Evolutionary conservation across 2,329 filamentous ascomycete genomes (phyloP).

Genomic region (Paecilomyces sp.): DNA sequence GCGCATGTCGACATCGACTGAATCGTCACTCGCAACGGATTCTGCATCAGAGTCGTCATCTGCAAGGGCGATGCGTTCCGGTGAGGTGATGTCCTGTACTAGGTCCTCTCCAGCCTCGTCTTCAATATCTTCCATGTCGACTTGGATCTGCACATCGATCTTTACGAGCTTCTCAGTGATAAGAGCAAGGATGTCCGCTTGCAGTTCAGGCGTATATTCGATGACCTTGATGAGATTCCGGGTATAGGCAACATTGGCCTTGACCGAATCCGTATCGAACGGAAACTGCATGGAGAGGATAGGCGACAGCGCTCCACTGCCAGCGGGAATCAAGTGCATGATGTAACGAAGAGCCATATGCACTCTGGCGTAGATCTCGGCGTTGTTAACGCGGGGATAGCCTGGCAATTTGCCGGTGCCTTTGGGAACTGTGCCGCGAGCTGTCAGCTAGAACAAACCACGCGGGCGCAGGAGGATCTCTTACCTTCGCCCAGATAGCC

Average conservation of each 20-base stretch:
- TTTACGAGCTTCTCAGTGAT: conserved; percentile 84
- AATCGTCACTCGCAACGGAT: conserved; percentile 53
- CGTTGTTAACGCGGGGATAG: conserved; percentile 52
- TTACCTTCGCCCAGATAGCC: conserved; percentile 60
- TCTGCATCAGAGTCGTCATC: conserved; percentile 63
- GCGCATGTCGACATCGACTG: conserved; percentile 39
- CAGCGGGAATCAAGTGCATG: conserved; percentile 73
- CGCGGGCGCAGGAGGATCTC: conserved; percentile 31
- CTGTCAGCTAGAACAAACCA: conserved; percentile 1
- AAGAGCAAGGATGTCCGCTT: conserved; percentile 71
- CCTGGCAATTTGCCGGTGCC: conserved; percentile 47
- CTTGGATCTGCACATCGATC: conserved; percentile 91
- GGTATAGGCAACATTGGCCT: conserved; percentile 79
- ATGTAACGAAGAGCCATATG: conserved; percentile 72
- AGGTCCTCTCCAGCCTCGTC: conserved; percentile 72
- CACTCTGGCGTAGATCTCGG: conserved; percentile 63
- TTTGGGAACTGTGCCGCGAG: conserved; percentile 40
- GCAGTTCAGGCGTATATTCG: conserved; percentile 69
- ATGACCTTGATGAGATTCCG: conserved; percentile 73
- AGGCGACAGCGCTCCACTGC: conserved; percentile 61
- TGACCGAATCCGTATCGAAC: conserved; percentile 66
- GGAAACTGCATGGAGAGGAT: conserved; percentile 66
- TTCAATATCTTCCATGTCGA: conserved; percentile 86
- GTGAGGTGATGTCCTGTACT: conserved; percentile 42
- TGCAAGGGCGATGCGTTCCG: conserved; percentile 31